Conservation (phyloP, 2,329 filamentous ascomycete species). For the Huntiella savannae region DNA sequence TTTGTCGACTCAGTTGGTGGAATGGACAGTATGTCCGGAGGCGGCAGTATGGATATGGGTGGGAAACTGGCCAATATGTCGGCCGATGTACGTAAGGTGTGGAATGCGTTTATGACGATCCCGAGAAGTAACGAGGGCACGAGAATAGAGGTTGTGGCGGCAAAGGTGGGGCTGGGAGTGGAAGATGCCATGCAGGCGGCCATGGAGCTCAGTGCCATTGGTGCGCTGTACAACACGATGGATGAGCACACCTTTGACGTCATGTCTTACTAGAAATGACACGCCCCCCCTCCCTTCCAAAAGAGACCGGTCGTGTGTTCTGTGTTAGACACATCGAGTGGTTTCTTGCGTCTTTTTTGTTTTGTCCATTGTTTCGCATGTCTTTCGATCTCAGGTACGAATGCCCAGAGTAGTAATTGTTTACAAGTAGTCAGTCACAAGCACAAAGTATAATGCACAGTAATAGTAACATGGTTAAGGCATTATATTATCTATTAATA, state of each 20-base stretch:
- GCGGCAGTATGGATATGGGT: not conserved
- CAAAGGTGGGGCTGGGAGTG: constrained; percentile 42
- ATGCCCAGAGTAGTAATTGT: no score
- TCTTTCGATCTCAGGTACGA: no score
- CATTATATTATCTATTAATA: no score
- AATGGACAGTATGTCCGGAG: constrained; percentile 21
- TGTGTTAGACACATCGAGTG: no score
- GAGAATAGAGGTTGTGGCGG: constrained; percentile 59
- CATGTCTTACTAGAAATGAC: constrained; percentile 37
- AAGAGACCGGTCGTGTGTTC: no score
- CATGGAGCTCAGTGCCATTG: constrained; percentile 57
- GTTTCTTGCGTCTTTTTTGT: no score
- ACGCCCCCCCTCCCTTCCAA: no score
- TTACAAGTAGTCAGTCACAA: no score
- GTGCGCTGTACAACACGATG: constrained; percentile 74
- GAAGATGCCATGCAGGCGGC: constrained; percentile 57
- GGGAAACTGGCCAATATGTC: constrained; percentile 30
- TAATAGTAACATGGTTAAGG: no score
- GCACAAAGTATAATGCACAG: no score
- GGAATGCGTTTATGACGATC: constrained; percentile 44
- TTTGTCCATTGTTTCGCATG: no score
- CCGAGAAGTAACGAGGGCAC: constrained; percentile 65
- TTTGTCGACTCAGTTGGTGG: constrained; percentile 29
- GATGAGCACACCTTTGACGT: constrained; percentile 87
- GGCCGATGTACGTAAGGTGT: constrained; percentile 47